A percentile compares a stretch with the other conserved stretches of the same genome.
phyloP scores from a whole-genome alignment of 192 early-diverging fungal species.

The Backusella mclennaniae region DNA sequence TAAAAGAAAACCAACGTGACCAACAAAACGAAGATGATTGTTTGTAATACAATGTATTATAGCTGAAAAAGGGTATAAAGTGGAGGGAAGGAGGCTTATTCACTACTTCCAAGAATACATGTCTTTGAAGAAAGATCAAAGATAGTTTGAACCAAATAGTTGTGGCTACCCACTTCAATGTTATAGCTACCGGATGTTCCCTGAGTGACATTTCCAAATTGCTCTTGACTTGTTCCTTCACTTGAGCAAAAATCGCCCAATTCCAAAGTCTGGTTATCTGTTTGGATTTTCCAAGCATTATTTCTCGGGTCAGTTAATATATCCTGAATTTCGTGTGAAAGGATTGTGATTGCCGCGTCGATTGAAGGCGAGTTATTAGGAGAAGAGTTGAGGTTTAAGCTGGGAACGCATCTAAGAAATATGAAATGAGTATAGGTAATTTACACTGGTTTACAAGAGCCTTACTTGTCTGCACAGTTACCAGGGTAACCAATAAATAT shows the following conservation, averaged over 20 bases:
- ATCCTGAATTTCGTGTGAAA: constrained; percentile 32
- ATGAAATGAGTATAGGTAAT: background rate
- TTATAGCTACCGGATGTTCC: constrained; percentile 18
- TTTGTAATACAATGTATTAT: background rate
- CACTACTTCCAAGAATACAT: constrained; percentile 50
- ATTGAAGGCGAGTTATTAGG: constrained; percentile 24
- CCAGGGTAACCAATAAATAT: constrained; percentile 32
- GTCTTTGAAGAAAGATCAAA: constrained; percentile 61
- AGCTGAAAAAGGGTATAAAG: background rate
- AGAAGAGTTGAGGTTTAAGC: constrained; percentile 13
- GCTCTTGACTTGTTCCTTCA: constrained; percentile 1
- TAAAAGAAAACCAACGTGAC: background rate
- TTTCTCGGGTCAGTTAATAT: constrained; percentile 27
- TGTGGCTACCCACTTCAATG: constrained; percentile 4
- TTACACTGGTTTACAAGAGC: background rate
- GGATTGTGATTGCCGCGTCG: constrained; percentile 25
- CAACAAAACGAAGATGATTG: background rate
- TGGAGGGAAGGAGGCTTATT: background rate
- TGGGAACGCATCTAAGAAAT: constrained; percentile 24
- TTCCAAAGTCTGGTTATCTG: constrained; percentile 5
- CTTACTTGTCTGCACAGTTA: constrained; percentile 6
- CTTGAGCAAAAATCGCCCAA: constrained; percentile 26
- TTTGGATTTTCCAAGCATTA: constrained; percentile 23
- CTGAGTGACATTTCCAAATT: constrained; percentile 9
- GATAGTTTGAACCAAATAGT: constrained; percentile 29